Base-by-base conservation (phyloP, 305 asterid genomes). In the Rubia balearica region DNA sequence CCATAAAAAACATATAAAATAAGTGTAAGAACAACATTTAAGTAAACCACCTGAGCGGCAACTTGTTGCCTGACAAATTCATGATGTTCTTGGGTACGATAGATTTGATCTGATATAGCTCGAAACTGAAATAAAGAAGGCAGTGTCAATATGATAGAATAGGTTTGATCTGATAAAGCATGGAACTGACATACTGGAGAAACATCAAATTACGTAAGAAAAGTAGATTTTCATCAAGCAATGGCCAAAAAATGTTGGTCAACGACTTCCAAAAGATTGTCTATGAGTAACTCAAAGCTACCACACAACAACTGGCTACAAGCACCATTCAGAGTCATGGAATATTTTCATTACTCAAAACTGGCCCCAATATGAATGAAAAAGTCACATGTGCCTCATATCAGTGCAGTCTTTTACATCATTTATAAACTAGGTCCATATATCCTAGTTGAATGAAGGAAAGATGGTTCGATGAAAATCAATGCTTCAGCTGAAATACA, bases 51-150 rank as follows among this genome's bases (percentile, higher is more conserved):
- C 99, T 95, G 98, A 70, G 69, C 74, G 66, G 87, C 96, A 73
- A 95, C 90, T 87, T 91, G 92, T 70, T 90, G 86, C 75, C 99
- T 86, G 74, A 95, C 98, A 81, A 84, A 87, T 76, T 86, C 78
- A 87, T 95, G 99, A 82, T 92, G 98, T 77, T 95, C 99, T 57
- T 92, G 94, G 45, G 85, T 71, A 73, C 92, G 92, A 78, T 95
- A 95, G 63, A 95, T 78, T 80, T 95, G 98, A 86, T 95, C 98
- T 53, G 99, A 91, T 71, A 95, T 84, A 76, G 99, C 97, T 56
- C 90, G 96, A 64, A 95, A 95, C 98, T 95, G 91, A 77, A 79
- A 74, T 72, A 75, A 55, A 80, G 68, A 64, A 70, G 53, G 51
- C 21, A 22, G 11, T 13, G 63, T 65, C 51, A 33, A 61, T 7